phyloP scores from a whole-genome alignment of 2,329 filamentous ascomycete species.

The Penicillium sp. region DNA sequence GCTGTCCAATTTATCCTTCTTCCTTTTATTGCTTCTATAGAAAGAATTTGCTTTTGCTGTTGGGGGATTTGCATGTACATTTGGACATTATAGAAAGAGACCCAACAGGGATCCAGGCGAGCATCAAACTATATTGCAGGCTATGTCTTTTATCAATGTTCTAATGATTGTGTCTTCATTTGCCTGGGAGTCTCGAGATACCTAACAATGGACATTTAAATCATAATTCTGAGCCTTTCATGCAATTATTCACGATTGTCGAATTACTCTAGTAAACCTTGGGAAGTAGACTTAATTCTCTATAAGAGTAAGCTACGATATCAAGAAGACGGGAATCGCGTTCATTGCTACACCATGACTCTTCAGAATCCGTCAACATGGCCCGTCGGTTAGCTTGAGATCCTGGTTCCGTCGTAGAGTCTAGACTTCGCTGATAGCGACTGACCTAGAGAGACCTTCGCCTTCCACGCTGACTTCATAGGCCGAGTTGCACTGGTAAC shows the following conservation, averaged over 20 bases:
- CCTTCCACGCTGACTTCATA: no score
- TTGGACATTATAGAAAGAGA: constrained; percentile 19
- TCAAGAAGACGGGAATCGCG: no score
- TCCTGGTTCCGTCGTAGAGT: neutral
- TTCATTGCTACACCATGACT: no score
- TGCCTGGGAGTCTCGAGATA: constrained; percentile 16
- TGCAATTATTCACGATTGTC: neutral
- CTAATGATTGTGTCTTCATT: constrained; percentile 18
- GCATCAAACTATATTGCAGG: constrained; percentile 8
- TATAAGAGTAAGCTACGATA: neutral
- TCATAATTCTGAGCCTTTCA: neutral
- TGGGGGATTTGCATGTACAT: constrained; percentile 23
- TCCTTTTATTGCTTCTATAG: constrained; percentile 18
- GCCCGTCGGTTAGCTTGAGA: neutral
- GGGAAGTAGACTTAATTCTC: neutral
- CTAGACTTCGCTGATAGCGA: no score
- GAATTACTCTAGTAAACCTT: no score
- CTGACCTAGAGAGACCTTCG: neutral
- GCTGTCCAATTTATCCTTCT: constrained; percentile 1
- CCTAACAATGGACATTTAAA: constrained; percentile 13
- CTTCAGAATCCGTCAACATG: neutral
- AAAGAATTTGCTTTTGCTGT: constrained; percentile 13
- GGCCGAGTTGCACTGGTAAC: neutral
- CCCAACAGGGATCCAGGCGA: constrained; percentile 12
- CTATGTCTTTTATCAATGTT: constrained; percentile 11